Percentiles rank a stretch among this genome's conserved stretches.
Evolutionary conservation across 2,329 filamentous ascomycete genomes (phyloP).

Genomic region (Leptosphaerulina australis): DNA sequence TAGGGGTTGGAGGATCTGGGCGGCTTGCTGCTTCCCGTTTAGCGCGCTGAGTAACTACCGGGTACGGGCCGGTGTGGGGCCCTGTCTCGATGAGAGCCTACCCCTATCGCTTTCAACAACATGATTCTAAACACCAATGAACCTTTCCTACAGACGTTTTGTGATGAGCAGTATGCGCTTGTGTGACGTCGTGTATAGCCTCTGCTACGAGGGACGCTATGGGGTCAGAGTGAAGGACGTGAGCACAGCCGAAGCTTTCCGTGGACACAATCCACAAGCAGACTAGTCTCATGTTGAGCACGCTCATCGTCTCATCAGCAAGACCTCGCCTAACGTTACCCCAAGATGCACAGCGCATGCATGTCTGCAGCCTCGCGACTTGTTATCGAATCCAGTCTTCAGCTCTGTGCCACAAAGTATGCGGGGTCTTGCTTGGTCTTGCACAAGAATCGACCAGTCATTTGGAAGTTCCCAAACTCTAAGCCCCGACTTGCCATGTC

Average conservation of each 20-base stretch:
- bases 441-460: not conserved
- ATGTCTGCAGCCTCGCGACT: not conserved
- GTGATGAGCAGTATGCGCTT: not conserved
- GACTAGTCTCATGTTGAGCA: conserved; percentile 1
- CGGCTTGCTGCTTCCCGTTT: not conserved
- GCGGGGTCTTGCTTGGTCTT: conserved; percentile 2
- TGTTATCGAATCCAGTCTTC: not conserved
- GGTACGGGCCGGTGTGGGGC: not conserved
- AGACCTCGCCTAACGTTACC: conserved; percentile 5
- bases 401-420: not conserved
- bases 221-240: not conserved
- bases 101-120: not conserved
- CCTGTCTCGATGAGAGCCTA: no score
- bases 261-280: not conserved
- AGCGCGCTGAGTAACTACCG: not conserved
- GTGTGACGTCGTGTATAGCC: not conserved
- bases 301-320: not conserved
- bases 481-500: not conserved
- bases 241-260: not conserved
- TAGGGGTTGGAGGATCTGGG: not conserved
- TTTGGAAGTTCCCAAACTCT: not conserved
- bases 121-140: not conserved
- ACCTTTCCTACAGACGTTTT: not conserved
- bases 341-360: conserved; percentile 7
- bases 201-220: not conserved